These are phyloP conservation scores for Entophlyctis luteolus DNA, from an alignment of 192 early-diverging fungal genomes.

Conservation along the genomic window DNA sequence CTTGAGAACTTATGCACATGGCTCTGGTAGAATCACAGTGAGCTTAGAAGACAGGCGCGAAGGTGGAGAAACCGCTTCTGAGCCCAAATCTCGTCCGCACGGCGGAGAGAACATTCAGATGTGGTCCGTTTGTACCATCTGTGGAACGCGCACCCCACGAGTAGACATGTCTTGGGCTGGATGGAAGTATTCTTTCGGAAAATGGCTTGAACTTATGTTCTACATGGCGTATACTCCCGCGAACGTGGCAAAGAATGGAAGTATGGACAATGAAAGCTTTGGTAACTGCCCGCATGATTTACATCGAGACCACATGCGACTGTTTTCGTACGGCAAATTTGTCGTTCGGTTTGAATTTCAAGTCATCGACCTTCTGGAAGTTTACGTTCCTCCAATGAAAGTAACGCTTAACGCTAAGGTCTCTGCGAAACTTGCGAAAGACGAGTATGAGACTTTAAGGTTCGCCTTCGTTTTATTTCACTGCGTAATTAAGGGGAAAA, in stretches of 20 bases:
- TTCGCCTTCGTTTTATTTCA: too few relatives aligned
- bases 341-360: slow-evolving; percentile 76
- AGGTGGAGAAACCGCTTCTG: slow-evolving; percentile 43
- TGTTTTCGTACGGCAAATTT: slow-evolving; percentile 73
- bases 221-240: slow-evolving; percentile 71
- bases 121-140: slow-evolving; percentile 81
- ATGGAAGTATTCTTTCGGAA: slow-evolving; percentile 96
- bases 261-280: background rate
- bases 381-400: slow-evolving; percentile 66
- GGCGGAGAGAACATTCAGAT: slow-evolving; percentile 65
- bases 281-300: slow-evolving; percentile 72
- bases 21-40: slow-evolving; percentile 71
- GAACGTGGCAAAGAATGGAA: slow-evolving; percentile 33
- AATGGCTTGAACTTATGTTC: slow-evolving; percentile 88
- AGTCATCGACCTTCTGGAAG: slow-evolving; percentile 67
- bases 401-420: slow-evolving; percentile 48
- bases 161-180: slow-evolving; percentile 79
- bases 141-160: slow-evolving; percentile 64
- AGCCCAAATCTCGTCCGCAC: background rate
- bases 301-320: slow-evolving; percentile 77
- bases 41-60: slow-evolving; percentile 65
- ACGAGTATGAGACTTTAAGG: slow-evolving; percentile 66
- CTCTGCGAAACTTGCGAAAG: slow-evolving; percentile 64
- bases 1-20: slow-evolving; percentile 83
- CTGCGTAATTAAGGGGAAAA: too few relatives aligned